Percentiles rank a stretch among this genome's conserved stretches.
phyloP scores from a whole-genome alignment of 1,139 yeast genomes.

The Kurtzmaniella quercitrusa region DNA sequence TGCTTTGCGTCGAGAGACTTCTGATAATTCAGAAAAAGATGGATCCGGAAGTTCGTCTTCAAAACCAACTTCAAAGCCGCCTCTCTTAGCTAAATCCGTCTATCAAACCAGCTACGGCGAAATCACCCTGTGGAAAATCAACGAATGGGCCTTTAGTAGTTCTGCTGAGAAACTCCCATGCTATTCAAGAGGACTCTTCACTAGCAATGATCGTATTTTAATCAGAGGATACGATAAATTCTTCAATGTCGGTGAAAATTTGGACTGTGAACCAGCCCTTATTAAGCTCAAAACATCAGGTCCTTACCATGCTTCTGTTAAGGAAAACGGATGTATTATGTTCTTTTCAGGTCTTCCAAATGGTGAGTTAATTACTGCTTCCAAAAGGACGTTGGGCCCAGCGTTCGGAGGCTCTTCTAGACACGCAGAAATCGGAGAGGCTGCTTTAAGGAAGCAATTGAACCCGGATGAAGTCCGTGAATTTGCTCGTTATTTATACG shows the following conservation, averaged over 20 bases:
- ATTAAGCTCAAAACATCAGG: constrained; percentile 46
- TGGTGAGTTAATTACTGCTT: constrained; percentile 76
- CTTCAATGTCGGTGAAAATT: constrained; percentile 72
- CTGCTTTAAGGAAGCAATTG: constrained; percentile 42
- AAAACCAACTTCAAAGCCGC: neutral
- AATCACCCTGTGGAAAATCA: constrained; percentile 62
- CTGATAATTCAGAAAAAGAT: neutral
- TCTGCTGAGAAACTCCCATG: constrained; percentile 53
- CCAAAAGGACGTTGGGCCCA: constrained; percentile 46
- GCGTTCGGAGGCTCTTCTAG: constrained; percentile 23
- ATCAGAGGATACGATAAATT: constrained; percentile 94
- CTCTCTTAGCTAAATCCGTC: neutral
- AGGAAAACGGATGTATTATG: constrained; percentile 93
- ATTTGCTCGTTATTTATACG: constrained; percentile 54
- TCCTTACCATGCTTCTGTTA: constrained; percentile 76
- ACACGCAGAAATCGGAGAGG: constrained; percentile 55
- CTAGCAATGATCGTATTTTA: constrained; percentile 50
- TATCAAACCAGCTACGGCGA: neutral
- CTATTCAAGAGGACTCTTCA: constrained; percentile 83
- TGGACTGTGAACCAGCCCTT: constrained; percentile 34
- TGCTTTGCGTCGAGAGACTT: neutral
- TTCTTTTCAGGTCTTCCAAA: constrained; percentile 72
- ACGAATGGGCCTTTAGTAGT: constrained; percentile 77
- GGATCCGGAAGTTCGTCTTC: neutral
- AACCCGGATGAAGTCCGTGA: constrained; percentile 33